These are phyloP conservation scores for Pichia sp. DNA, from an alignment of 1,139 yeast species.

Conservation along the genomic window DNA sequence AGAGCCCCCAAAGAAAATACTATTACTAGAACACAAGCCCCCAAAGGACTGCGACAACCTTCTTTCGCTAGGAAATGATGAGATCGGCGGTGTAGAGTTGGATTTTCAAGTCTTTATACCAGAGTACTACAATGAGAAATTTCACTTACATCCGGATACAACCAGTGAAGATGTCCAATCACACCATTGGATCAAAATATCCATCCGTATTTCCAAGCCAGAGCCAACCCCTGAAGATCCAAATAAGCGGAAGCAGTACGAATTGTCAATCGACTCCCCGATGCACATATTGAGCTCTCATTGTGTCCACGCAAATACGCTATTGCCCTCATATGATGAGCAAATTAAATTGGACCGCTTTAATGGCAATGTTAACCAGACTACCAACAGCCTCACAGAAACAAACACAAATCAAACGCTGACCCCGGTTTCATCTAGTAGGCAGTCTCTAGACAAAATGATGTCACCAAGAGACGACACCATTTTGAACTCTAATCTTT, in stretches of 20 bases:
- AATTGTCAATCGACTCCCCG: constrained; percentile 88
- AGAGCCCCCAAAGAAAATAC: constrained; percentile 80
- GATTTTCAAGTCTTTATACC: constrained; percentile 86
- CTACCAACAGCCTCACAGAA: not conserved
- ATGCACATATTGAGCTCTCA: constrained; percentile 62
- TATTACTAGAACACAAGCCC: constrained; percentile 78
- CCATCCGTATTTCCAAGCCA: constrained; percentile 66
- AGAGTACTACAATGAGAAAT: constrained; percentile 46
- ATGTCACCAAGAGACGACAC: constrained; percentile 32
- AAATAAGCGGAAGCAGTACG: constrained; percentile 76
- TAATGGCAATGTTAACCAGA: not conserved
- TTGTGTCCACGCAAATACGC: constrained; percentile 71
- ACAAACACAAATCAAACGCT: constrained; percentile 10
- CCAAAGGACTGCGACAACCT: constrained; percentile 40
- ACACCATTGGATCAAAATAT: constrained; percentile 91
- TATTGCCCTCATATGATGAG: constrained; percentile 54
- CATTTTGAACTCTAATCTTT: constrained; percentile 56
- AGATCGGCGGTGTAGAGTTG: constrained; percentile 55
- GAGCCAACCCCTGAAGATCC: constrained; percentile 49
- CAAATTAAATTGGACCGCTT: constrained; percentile 18
- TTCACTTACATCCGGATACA: constrained; percentile 74
- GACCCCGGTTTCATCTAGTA: constrained; percentile 10
- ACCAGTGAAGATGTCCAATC: constrained; percentile 71
- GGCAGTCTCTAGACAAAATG: constrained; percentile 22
- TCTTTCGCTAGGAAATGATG: constrained; percentile 35